Evolutionary conservation across 164 flowering plant species (phyloP).

Genomic region (Euptelea pleiosperma): DNA sequence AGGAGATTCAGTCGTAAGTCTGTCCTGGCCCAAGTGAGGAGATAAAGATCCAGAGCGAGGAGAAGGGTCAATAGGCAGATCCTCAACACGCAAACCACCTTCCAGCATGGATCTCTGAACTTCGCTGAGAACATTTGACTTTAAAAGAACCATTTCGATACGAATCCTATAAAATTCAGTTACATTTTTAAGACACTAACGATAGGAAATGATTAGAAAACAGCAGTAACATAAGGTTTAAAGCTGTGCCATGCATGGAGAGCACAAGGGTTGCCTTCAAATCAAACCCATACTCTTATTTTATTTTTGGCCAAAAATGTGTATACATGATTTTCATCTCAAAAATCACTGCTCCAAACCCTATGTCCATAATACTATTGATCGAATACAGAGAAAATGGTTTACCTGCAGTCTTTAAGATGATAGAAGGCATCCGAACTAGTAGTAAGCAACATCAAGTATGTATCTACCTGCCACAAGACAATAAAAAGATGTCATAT

Average conservation of each 20-base stretch:
- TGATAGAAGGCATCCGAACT: constrained; percentile 95
- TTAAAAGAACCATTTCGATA: constrained; percentile 75
- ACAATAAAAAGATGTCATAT: constrained; percentile 6
- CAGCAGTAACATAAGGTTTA: no score
- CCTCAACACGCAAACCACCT: constrained; percentile 93
- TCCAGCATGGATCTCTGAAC: constrained; percentile 83
- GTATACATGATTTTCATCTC: background rate
- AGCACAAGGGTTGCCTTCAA: no score
- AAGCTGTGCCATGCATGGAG: no score
- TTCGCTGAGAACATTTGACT: constrained; percentile 92
- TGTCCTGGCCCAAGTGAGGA: constrained; percentile 59
- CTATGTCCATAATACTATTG: background rate
- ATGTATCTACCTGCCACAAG: constrained; percentile 73
- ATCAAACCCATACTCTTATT: no score
- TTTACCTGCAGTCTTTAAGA: constrained; percentile 95
- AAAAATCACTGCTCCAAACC: background rate
- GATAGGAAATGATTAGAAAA: no score
- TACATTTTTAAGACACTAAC: background rate
- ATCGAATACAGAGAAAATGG: background rate
- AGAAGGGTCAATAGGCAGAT: constrained; percentile 67
- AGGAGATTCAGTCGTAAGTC: constrained; percentile 41
- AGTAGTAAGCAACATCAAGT: constrained; percentile 88
- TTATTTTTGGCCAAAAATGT: no score
- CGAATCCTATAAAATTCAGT: constrained; percentile 54
- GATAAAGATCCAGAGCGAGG: constrained; percentile 49